phyloP scores from a whole-genome alignment of 2,329 filamentous ascomycete genomes.

The Colletotrichum paranaense region DNA sequence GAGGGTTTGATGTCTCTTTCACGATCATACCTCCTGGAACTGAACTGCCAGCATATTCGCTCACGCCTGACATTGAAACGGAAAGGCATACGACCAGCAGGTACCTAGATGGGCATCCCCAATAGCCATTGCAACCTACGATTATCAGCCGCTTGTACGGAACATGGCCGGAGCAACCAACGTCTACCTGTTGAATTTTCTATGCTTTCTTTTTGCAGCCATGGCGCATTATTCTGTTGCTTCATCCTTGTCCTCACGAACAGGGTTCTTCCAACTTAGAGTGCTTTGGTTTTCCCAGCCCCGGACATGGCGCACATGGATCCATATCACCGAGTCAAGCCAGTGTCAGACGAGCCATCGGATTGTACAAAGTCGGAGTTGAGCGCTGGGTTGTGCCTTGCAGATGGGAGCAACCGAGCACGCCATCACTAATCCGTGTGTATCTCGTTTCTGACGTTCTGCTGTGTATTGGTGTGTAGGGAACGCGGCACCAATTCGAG shows the following conservation, averaged over 20 bases:
- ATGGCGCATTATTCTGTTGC: slow-evolving; percentile 3
- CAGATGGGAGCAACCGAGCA: neutral
- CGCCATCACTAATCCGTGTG: neutral
- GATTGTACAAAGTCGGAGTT: neutral
- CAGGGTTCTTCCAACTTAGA: neutral
- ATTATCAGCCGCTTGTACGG: neutral
- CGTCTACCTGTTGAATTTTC: too few relatives aligned
- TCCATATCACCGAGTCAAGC: slow-evolving; percentile 9
- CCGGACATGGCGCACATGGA: neutral
- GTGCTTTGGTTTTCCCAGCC: slow-evolving; percentile 1
- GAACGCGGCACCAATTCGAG: neutral
- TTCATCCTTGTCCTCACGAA: slow-evolving; percentile 4
- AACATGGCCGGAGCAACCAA: too few relatives aligned
- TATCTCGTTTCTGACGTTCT: neutral
- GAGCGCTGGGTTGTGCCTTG: slow-evolving; percentile 5
- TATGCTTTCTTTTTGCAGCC: neutral
- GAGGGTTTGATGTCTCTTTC: neutral
- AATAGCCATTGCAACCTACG: neutral
- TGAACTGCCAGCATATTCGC: neutral
- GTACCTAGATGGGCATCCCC: neutral
- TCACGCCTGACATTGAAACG: neutral
- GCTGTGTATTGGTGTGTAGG: neutral
- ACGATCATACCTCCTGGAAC: neutral
- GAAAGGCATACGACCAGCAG: neutral
- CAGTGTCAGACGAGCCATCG: neutral